Evolutionary conservation across 306 rosid genomes (phyloP).

Genomic region (Castanea crenata): DNA sequence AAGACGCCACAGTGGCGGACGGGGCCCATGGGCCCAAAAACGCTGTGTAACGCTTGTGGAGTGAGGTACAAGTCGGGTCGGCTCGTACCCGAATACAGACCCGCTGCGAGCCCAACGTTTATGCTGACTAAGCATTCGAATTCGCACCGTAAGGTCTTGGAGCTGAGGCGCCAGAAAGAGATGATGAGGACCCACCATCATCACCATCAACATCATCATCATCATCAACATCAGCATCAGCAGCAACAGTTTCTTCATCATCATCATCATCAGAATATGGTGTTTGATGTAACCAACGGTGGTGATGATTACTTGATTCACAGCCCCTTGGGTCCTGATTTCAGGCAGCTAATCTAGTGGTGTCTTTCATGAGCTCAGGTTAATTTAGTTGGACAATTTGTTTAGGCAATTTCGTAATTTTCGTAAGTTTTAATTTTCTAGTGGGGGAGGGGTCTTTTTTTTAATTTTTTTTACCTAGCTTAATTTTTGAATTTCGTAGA

Average conservation of each 20-base stretch:
- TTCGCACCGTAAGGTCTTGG: slow-evolving; percentile 90
- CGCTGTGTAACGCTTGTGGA: slow-evolving; percentile 83
- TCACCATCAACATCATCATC: slow-evolving; percentile 26
- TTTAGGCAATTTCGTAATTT: slow-evolving; percentile 9
- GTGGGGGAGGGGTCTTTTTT: background rate
- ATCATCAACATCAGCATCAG: slow-evolving; percentile 26
- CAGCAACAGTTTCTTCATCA: slow-evolving; percentile 45
- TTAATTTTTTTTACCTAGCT: slow-evolving; percentile 2
- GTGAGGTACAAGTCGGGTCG: slow-evolving; percentile 86
- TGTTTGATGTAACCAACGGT: slow-evolving; percentile 62
- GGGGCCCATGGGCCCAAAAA: slow-evolving; percentile 85
- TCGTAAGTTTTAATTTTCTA: slow-evolving; percentile 5
- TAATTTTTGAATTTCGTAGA: background rate
- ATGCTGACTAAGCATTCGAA: slow-evolving; percentile 88
- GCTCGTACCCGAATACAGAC: slow-evolving; percentile 85
- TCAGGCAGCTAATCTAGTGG: slow-evolving; percentile 58
- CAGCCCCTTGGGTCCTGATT: slow-evolving; percentile 61
- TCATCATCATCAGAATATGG: slow-evolving; percentile 44
- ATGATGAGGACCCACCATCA: slow-evolving; percentile 38
- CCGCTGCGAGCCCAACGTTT: slow-evolving; percentile 93
- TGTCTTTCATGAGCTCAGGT: slow-evolving; percentile 1
- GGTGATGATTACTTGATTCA: slow-evolving; percentile 81
- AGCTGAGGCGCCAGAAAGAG: slow-evolving; percentile 91
- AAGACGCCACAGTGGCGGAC: slow-evolving; percentile 97
- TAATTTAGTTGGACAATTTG: slow-evolving; percentile 25